A percentile compares a stretch with the other conserved stretches of the same genome.
Conservation (phyloP, 805 yeast species). For the Sugiyamaella marilandica region DNA sequence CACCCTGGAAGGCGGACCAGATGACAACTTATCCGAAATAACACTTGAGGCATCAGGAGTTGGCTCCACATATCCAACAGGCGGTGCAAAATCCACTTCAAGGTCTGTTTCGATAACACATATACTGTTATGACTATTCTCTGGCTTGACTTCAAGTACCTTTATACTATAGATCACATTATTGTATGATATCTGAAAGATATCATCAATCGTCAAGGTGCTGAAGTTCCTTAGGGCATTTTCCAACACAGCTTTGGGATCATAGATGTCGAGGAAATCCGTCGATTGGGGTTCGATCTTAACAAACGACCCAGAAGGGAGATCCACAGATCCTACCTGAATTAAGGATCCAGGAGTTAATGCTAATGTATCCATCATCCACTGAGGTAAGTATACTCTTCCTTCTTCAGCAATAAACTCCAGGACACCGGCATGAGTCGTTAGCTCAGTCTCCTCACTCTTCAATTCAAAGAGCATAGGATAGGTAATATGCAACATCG, state of each 20-base stretch:
- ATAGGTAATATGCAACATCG: constrained; percentile 86
- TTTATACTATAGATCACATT: constrained; percentile 71
- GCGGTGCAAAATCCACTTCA: constrained; percentile 97
- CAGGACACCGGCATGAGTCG: constrained; percentile 88
- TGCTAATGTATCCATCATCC: constrained; percentile 85
- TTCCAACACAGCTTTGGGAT: constrained; percentile 95
- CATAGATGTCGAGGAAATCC: constrained; percentile 87
- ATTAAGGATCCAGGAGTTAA: constrained; percentile 77
- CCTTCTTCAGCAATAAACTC: constrained; percentile 98
- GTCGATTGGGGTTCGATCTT: constrained; percentile 93
- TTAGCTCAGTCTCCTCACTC: constrained; percentile 55
- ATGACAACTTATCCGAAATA: constrained; percentile 13
- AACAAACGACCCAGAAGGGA: constrained; percentile 83
- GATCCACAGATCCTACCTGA: constrained; percentile 63
- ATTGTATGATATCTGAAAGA: constrained; percentile 81
- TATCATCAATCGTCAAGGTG: constrained; percentile 77
- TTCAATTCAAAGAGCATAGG: constrained; percentile 89
- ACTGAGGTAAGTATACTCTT: constrained; percentile 85
- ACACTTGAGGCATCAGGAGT: constrained; percentile 30
- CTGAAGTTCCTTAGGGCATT: constrained; percentile 87
- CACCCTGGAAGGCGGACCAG: constrained; percentile 11
- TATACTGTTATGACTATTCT: constrained; percentile 56
- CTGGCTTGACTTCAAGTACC: constrained; percentile 85
- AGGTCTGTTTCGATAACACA: constrained; percentile 96
- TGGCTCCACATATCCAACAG: constrained; percentile 96